Evolutionary conservation across 2,329 filamentous ascomycete species (phyloP).

Genomic region (Scleromitrula shiraiana): DNA sequence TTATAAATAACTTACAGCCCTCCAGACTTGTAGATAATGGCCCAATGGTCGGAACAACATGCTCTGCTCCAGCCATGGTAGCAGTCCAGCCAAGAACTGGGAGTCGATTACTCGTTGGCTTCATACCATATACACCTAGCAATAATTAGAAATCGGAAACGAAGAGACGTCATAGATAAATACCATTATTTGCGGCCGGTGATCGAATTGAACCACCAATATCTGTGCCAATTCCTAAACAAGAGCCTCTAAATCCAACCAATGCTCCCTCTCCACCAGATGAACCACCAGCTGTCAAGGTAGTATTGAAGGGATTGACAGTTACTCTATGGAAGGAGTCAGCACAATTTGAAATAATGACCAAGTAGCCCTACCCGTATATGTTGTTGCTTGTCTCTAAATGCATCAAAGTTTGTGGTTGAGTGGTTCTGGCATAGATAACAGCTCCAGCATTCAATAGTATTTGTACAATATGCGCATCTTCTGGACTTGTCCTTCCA

Average conservation of each 20-base stretch:
- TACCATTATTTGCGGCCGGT: conserved; percentile 40
- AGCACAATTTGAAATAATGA: background rate
- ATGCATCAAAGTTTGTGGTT: conserved; percentile 48
- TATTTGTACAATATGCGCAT: conserved; percentile 41
- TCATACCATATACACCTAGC: conserved; percentile 27
- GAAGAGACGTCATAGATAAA: background rate
- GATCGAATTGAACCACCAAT: conserved; percentile 43
- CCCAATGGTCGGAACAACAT: conserved; percentile 42
- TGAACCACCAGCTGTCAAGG: conserved; percentile 43
- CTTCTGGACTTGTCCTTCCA: conserved; percentile 36
- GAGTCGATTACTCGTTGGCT: conserved; percentile 24
- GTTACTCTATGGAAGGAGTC: conserved; percentile 36
- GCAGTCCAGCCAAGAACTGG: conserved; percentile 19
- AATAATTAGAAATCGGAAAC: conserved; percentile 8
- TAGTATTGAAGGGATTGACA: conserved; percentile 45
- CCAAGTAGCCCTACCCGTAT: conserved; percentile 33
- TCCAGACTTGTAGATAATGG: conserved; percentile 45
- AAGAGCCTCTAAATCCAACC: conserved; percentile 42
- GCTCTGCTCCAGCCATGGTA: conserved; percentile 22
- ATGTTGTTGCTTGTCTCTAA: conserved; percentile 43
- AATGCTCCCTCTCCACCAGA: conserved; percentile 51
- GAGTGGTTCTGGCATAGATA: conserved; percentile 44
- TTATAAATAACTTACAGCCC: conserved; percentile 38
- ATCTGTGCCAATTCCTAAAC: conserved; percentile 46
- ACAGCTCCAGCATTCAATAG: conserved; percentile 41